These are phyloP conservation scores for Sarcomyxa edulis DNA, from an alignment of 768 basidiomycete species.

Conservation along the genomic window DNA sequence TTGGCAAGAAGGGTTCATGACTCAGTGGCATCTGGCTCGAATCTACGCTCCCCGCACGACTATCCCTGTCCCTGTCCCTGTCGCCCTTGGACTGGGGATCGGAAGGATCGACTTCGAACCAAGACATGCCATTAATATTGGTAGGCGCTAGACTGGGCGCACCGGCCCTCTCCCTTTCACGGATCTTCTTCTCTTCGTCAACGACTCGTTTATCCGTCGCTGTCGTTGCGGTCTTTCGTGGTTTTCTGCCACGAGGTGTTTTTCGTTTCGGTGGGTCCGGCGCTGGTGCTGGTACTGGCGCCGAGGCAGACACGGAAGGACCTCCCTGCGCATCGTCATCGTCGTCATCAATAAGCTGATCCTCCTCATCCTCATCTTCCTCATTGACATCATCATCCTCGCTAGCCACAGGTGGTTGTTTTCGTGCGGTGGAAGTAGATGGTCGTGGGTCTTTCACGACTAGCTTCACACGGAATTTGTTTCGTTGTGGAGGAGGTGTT, in stretches of 20 bases:
- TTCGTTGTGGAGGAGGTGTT: conserved; percentile 53
- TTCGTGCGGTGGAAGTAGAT: conserved; percentile 13
- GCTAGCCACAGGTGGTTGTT: conserved; percentile 3
- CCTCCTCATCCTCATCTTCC: conserved; percentile 69
- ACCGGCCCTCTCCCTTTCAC: conserved; percentile 33
- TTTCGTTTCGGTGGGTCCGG: conserved; percentile 45
- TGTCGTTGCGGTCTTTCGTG: conserved; percentile 29
- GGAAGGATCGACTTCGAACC: too few relatives aligned
- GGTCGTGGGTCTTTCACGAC: conserved; percentile 33
- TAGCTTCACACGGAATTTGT: conserved; percentile 45
- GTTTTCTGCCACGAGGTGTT: conserved; percentile 42
- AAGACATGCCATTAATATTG: too few relatives aligned
- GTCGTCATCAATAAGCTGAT: conserved; percentile 78
- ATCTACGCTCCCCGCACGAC: too few relatives aligned
- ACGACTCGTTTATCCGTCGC: conserved; percentile 43
- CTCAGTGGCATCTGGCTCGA: too few relatives aligned
- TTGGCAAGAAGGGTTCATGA: too few relatives aligned
- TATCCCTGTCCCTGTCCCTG: too few relatives aligned
- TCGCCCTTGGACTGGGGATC: too few relatives aligned
- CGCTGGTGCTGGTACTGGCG: conserved; percentile 13
- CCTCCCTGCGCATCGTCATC: conserved; percentile 30
- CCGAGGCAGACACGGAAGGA: conserved; percentile 21
- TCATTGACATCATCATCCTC: conserved; percentile 45
- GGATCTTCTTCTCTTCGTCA: conserved; percentile 43
- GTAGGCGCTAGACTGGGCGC: conserved; percentile 32